phyloP scores from a whole-genome alignment of 2,329 filamentous ascomycete genomes.

The Aspergillus ochraceoroseus region DNA sequence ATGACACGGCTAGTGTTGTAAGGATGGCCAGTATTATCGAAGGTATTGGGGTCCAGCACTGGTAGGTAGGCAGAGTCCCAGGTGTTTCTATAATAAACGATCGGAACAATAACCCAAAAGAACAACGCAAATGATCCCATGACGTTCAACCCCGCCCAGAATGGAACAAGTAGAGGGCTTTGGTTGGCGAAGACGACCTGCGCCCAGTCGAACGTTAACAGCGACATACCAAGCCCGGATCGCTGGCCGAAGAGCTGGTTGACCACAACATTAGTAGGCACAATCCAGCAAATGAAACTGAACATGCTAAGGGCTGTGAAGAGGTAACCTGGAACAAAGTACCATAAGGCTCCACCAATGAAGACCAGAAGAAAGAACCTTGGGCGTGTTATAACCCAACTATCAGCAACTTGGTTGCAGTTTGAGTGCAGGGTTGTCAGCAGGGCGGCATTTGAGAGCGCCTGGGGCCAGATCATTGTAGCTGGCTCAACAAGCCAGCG shows the following conservation, averaged over 20 bases:
- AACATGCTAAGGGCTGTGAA: slow-evolving; percentile 66
- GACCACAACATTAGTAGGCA: slow-evolving; percentile 61
- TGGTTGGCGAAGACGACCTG: slow-evolving; percentile 64
- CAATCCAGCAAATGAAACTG: slow-evolving; percentile 66
- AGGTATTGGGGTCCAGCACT: slow-evolving; percentile 57
- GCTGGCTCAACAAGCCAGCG: slow-evolving; percentile 57
- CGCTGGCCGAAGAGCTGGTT: slow-evolving; percentile 69
- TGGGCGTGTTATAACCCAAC: slow-evolving; percentile 39
- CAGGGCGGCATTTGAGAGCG: slow-evolving; percentile 49
- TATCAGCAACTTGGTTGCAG: slow-evolving; percentile 36
- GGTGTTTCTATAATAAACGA: slow-evolving; percentile 52
- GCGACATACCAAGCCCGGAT: slow-evolving; percentile 62
- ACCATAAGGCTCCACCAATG: slow-evolving; percentile 32
- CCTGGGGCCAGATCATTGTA: slow-evolving; percentile 61
- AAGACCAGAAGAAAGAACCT: slow-evolving; percentile 38
- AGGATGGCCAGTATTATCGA: slow-evolving; percentile 57
- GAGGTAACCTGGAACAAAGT: slow-evolving; percentile 56
- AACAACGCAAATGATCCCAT: slow-evolving; percentile 44
- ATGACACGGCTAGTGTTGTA: slow-evolving; percentile 62
- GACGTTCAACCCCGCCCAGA: slow-evolving; percentile 41
- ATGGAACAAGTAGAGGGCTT: slow-evolving; percentile 64
- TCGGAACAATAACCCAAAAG: slow-evolving; percentile 44
- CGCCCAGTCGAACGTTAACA: slow-evolving; percentile 72
- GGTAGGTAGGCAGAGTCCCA: slow-evolving; percentile 57
- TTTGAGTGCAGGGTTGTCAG: slow-evolving; percentile 40